Conservation (phyloP, 495 filamentous ascomycete genomes). For the Penicillium antarcticum region DNA sequence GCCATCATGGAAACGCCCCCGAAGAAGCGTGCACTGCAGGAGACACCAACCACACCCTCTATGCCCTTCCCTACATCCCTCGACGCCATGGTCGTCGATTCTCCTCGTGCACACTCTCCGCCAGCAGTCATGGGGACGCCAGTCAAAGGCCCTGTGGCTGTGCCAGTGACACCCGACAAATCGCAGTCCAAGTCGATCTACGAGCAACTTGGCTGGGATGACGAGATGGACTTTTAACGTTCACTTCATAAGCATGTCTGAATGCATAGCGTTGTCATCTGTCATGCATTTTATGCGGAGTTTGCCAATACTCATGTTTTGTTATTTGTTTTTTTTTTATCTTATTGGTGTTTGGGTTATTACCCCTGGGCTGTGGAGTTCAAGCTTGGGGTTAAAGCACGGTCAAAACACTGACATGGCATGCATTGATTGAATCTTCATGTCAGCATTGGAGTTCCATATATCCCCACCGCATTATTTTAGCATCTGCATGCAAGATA, state of each 20-base stretch:
- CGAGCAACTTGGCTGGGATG: conserved; percentile 74
- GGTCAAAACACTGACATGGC: conserved; percentile 1
- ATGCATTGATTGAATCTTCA: background rate
- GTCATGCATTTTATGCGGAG: background rate
- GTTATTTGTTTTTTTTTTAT: background rate
- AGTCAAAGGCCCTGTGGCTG: conserved; percentile 18
- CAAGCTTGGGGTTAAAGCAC: background rate
- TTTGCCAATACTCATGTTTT: background rate
- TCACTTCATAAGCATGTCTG: background rate
- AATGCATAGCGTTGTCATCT: conserved; percentile 4
- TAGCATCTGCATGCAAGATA: background rate
- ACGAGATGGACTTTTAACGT: conserved; percentile 47
- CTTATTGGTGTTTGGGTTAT: background rate
- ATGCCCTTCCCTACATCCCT: background rate
- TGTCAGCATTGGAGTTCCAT: background rate
- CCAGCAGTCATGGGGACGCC: conserved; percentile 20
- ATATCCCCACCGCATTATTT: conserved; percentile 1
- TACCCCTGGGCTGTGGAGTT: conserved; percentile 1
- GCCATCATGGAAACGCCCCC: conserved; percentile 45
- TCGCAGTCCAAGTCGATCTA: conserved; percentile 56
- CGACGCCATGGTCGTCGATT: conserved; percentile 3
- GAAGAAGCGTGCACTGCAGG: conserved; percentile 20
- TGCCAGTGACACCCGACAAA: conserved; percentile 43
- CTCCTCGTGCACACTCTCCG: conserved; percentile 9
- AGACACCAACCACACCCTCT: conserved; percentile 5